phyloP scores from a whole-genome alignment of 2,329 filamentous ascomycete genomes.

The Aspergillus caelatus region DNA sequence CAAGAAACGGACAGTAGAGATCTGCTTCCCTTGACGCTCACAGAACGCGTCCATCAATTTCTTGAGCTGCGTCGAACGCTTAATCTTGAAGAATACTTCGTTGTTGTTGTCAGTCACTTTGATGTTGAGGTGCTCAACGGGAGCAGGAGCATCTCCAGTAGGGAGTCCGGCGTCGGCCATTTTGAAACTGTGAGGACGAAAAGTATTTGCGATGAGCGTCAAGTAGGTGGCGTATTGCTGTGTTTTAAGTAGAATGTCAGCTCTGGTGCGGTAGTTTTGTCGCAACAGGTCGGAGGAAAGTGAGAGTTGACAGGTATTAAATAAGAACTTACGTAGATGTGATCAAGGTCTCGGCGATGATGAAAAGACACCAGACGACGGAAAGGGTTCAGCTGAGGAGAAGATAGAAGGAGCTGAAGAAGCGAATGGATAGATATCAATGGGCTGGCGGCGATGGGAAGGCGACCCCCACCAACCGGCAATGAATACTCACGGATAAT shows the following conservation, averaged over 20 bases:
- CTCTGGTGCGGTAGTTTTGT: neutral
- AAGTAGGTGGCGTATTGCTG: constrained; percentile 2
- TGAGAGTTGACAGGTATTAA: neutral
- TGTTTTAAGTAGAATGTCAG: neutral
- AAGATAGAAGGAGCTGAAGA: constrained; percentile 17
- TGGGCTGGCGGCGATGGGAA: constrained; percentile 20
- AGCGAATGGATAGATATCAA: constrained; percentile 12
- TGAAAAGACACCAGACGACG: neutral
- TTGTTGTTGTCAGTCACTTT: constrained; percentile 99
- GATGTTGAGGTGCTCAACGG: constrained; percentile 90
- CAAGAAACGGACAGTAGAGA: constrained; percentile 84
- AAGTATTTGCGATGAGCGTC: neutral
- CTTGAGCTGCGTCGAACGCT: constrained; percentile 90
- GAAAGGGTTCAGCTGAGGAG: constrained; percentile 8
- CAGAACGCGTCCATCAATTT: constrained; percentile 99
- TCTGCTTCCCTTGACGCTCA: constrained; percentile 88
- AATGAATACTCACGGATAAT: constrained; percentile 39
- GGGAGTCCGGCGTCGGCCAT: constrained; percentile 42
- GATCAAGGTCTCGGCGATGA: neutral
- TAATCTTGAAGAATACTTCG: constrained; percentile 99
- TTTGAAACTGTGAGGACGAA: constrained; percentile 36
- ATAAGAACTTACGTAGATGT: neutral
- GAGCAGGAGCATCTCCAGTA: constrained; percentile 36
- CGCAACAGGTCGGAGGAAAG: constrained; percentile 2
- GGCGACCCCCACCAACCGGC: constrained; percentile 30